Conservation (phyloP, 805 yeast species). For the Saturnispora dispora region DNA sequence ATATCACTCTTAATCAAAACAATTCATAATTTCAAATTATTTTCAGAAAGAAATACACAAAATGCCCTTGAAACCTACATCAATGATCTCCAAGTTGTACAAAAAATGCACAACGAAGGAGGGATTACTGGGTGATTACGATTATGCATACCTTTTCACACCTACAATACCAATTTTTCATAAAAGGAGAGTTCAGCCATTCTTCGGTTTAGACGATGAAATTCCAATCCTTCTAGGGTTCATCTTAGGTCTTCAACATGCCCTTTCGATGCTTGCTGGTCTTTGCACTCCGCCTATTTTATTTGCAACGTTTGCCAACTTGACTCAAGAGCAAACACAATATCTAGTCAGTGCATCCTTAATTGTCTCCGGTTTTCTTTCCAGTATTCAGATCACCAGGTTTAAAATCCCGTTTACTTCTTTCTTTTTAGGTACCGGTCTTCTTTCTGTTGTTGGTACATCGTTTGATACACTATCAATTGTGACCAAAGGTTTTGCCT, state of each 20-base stretch:
- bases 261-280: conserved; percentile 89
- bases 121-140: conserved; percentile 82
- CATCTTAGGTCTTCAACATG: conserved; percentile 77
- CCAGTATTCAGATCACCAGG: conserved; percentile 70
- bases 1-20: not conserved
- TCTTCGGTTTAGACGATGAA: conserved; percentile 70
- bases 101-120: conserved; percentile 51
- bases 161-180: conserved; percentile 67
- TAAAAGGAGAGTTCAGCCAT: conserved; percentile 53
- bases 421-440: conserved; percentile 79
- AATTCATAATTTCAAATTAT: not conserved
- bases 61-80: not conserved
- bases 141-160: conserved; percentile 68
- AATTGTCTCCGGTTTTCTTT: conserved; percentile 62
- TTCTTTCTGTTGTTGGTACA: conserved; percentile 84
- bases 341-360: conserved; percentile 65
- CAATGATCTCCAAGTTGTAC: conserved; percentile 1
- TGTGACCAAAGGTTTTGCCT: conserved; percentile 64
- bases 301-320: conserved; percentile 54
- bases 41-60: not conserved
- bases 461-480: conserved; percentile 83
- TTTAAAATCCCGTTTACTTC: conserved; percentile 67
- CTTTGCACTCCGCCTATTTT: conserved; percentile 76
- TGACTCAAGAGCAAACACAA: conserved; percentile 40
- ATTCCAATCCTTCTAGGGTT: conserved; percentile 77